Conservation (phyloP, 2,329 filamentous ascomycete species). For the Aaosphaeria pasadenensis region DNA sequence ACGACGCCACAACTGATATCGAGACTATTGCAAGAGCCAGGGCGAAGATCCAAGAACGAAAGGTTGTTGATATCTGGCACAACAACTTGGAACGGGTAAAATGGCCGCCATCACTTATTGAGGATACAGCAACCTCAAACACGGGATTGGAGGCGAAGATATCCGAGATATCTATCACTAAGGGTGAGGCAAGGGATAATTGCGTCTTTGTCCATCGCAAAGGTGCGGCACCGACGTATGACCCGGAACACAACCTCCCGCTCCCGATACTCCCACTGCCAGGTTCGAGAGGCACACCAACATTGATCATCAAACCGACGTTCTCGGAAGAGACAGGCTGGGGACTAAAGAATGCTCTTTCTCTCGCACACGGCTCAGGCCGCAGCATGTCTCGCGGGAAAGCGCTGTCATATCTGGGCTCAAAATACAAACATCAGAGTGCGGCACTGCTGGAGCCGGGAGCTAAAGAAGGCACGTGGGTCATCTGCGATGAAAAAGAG, state of each 20-base stretch:
- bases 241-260: constrained; percentile 15
- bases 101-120: not conserved
- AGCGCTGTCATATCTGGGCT: constrained; percentile 24
- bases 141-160: not conserved
- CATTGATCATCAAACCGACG: constrained; percentile 33
- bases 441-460: constrained; percentile 22
- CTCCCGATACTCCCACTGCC: constrained; percentile 34
- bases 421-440: constrained; percentile 30
- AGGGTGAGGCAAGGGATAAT: constrained; percentile 1
- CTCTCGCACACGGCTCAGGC: constrained; percentile 38
- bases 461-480: constrained; percentile 30
- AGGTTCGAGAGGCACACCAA: constrained; percentile 38
- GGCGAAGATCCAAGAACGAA: not conserved
- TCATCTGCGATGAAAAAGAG: constrained; percentile 38
- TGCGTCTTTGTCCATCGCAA: constrained; percentile 38
- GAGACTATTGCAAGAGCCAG: not conserved
- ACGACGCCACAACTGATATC: not conserved
- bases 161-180: not conserved
- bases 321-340: constrained; percentile 24
- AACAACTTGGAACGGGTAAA: not conserved
- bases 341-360: constrained; percentile 32
- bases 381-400: constrained; percentile 37
- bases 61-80: not conserved
- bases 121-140: not conserved
- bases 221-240: constrained; percentile 34